Percentiles rank a stretch among this genome's conserved stretches.
Conservation (phyloP, 371 early-diverging fungal species). For the Funneliformis caledonium region DNA sequence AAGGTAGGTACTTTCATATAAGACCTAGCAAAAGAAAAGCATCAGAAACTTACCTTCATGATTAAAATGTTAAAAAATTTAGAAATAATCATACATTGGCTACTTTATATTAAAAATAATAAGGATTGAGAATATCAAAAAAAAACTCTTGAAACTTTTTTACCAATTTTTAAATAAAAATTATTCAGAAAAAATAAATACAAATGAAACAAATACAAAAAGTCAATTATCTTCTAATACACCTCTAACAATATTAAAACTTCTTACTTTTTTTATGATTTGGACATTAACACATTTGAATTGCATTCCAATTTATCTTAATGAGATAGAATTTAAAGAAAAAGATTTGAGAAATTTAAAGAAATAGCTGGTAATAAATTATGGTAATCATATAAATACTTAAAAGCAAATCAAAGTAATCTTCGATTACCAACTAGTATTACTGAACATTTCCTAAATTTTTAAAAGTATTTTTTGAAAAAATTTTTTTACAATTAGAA, state of each 20-base stretch:
- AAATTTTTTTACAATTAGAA: constrained; percentile 8
- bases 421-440: background rate
- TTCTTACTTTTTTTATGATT: too few species aligned
- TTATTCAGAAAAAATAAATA: background rate
- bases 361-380: background rate
- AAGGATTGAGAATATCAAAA: background rate
- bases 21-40: background rate
- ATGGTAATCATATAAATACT: background rate
- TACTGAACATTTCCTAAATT: background rate
- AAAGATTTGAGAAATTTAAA: background rate
- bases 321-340: background rate
- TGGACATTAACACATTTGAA: background rate
- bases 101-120: background rate
- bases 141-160: background rate
- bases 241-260: background rate
- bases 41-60: too few species aligned
- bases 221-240: too few species aligned
- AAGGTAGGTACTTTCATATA: background rate
- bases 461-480: constrained; percentile 13
- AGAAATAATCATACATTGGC: background rate
- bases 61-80: background rate
- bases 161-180: background rate
- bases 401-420: background rate
- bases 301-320: background rate
- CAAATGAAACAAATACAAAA: too few species aligned